Conservation (phyloP, 176 grass and related monocot species). For the Poa pratensis region DNA sequence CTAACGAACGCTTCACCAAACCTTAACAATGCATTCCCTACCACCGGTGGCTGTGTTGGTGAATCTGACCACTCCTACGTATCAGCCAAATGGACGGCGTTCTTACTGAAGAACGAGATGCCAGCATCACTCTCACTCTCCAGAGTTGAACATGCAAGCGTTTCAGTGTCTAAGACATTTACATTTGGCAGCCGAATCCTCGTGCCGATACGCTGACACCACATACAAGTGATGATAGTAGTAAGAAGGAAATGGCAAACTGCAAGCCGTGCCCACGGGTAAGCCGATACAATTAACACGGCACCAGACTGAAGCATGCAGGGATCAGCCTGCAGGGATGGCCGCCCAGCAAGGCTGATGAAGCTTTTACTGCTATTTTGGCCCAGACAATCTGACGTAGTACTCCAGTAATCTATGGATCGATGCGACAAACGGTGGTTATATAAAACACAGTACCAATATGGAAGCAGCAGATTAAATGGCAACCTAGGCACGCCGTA, state of each 20-base stretch:
- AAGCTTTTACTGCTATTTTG: constrained; percentile 19
- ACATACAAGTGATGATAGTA: not conserved
- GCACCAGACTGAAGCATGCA: too few relatives aligned
- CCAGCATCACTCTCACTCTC: too few relatives aligned
- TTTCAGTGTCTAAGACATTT: too few relatives aligned
- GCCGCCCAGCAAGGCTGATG: not conserved
- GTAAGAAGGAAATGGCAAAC: not conserved
- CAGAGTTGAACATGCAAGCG: too few relatives aligned
- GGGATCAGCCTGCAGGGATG: too few relatives aligned
- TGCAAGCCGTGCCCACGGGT: not conserved
- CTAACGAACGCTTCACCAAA: not conserved
- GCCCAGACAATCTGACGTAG: constrained; percentile 9
- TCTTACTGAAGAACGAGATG: too few relatives aligned
- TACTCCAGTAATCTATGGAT: not conserved
- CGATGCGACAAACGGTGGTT: constrained; percentile 7
- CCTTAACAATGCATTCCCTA: not conserved
- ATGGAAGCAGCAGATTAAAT: constrained; percentile 22
- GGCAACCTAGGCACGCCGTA: not conserved
- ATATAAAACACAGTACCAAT: not conserved
- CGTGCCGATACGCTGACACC: not conserved
- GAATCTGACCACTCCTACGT: too few relatives aligned
- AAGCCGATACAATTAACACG: too few relatives aligned
- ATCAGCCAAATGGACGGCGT: too few relatives aligned
- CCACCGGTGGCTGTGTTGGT: too few relatives aligned
- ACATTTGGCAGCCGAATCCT: not conserved